Evolutionary conservation across 2,329 filamentous ascomycete genomes (phyloP).

Genomic region (Elsinoe ampelina): DNA sequence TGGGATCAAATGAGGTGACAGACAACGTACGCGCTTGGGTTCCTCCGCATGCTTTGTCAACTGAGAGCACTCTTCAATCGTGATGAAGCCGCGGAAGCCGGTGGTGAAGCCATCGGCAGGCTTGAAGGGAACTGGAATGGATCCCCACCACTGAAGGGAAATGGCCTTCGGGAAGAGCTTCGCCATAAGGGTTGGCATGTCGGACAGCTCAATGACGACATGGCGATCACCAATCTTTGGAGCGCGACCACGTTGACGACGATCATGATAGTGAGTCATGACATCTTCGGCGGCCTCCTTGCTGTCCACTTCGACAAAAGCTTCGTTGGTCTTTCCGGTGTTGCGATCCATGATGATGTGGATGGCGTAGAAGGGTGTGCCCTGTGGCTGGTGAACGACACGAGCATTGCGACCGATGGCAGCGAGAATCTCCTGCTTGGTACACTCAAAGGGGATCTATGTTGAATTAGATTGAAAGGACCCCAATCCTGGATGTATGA

Average conservation of each 20-base stretch:
- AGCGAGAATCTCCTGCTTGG: constrained; percentile 40
- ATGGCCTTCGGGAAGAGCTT: constrained; percentile 45
- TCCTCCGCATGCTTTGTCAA: constrained; percentile 40
- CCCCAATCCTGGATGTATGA: neutral
- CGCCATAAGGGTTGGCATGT: constrained; percentile 41
- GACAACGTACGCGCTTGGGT: constrained; percentile 39
- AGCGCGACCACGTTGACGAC: constrained; percentile 28
- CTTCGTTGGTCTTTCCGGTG: constrained; percentile 49
- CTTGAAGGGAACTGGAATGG: constrained; percentile 25
- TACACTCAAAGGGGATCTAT: constrained; percentile 44
- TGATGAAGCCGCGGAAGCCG: constrained; percentile 45
- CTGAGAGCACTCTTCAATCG: constrained; percentile 40
- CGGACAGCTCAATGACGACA: constrained; percentile 38
- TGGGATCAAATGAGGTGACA: neutral
- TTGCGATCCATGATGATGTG: constrained; percentile 50
- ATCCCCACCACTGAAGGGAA: constrained; percentile 38
- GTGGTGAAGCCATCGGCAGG: constrained; percentile 37
- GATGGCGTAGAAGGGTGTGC: constrained; percentile 35
- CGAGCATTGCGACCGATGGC: constrained; percentile 37
- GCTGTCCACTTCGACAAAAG: constrained; percentile 40
- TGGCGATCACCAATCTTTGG: constrained; percentile 40
- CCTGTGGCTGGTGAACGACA: constrained; percentile 26
- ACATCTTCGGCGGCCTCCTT: constrained; percentile 31
- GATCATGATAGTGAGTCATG: constrained; percentile 30
- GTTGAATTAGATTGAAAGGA: constrained; percentile 12